Evolutionary conservation across 139 green algal genomes (phyloP), one percentile per base, ranked within the genome.

Genomic region (Tetradesmus obliquus): DNA sequence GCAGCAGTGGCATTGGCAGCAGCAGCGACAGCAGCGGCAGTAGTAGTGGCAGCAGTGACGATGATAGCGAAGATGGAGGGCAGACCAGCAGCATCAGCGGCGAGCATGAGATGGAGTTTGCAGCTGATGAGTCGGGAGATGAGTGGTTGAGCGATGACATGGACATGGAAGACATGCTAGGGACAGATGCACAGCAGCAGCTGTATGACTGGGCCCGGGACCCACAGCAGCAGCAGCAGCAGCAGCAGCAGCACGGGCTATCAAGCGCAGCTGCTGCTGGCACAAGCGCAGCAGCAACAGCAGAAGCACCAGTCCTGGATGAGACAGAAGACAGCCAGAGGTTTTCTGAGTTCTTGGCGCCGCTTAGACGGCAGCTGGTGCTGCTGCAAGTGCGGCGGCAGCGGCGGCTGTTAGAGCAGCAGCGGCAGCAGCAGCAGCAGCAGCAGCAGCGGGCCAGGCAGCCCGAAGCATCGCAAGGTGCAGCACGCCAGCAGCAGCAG

Each of bases 341-440:
- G 53, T 90, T 90, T 51, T 19, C 24, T 19, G 86, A 83, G 12
- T 69, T 72, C 7, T 3, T 90, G 22, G 71, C 55, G 17, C 86
- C 86, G 5, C 51, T 90, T 53, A 15, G 86, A 19, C 69, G 58
- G 19, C 86, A 90, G 53, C 20, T 90, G 20, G n/a, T 83, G 71
- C 19, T 84, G 53, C 54, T 91, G 84, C 76, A 88, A 72, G 9
- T 83, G 45, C 54, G 83, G 85, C 91, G 82, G 71, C 71, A 90
- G 86, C 71, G 45, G 17, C 86, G 85, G 62, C 66, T 82, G 69
- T 6, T 62, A 19, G 81, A 82, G 62, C 62, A 89, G 85, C 66
- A 62, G 66, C 85, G 69, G 85, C 85, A 89, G 85, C 85, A 82
- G 60, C 24, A 89, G 45, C 85, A 89, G 62, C 83, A 88, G 83